Evolutionary conservation across 495 filamentous ascomycete species (phyloP).

Genomic region (Cudoniella acicularis): DNA sequence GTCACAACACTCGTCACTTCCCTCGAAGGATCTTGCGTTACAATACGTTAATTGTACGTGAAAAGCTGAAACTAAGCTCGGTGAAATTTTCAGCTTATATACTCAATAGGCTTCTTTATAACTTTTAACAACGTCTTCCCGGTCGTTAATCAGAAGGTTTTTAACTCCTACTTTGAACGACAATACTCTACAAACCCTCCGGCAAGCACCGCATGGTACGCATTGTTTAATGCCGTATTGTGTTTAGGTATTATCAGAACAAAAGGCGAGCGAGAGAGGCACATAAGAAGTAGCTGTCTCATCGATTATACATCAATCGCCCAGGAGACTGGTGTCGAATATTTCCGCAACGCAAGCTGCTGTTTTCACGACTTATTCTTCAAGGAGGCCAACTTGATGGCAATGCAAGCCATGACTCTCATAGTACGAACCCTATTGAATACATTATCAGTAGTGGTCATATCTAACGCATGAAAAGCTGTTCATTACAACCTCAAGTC

Average conservation of each 20-base stretch:
- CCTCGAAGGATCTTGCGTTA: conserved; percentile 10
- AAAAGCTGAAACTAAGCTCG: neutral
- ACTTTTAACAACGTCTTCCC: conserved; percentile 12
- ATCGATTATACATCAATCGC: conserved; percentile 7
- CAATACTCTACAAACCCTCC: conserved; percentile 12
- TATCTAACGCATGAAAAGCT: conserved; percentile 2
- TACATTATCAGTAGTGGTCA: neutral
- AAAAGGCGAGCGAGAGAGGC: too few species aligned
- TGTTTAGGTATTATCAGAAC: conserved; percentile 8
- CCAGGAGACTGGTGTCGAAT: conserved; percentile 1
- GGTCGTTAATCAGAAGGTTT: conserved; percentile 1
- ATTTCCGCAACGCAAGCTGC: conserved; percentile 14
- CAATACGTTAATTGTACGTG: conserved; percentile 13
- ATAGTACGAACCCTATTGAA: conserved; percentile 8
- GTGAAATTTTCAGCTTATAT: neutral
- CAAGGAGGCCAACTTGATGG: conserved; percentile 12
- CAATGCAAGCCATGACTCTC: conserved; percentile 13
- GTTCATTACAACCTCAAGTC: conserved; percentile 11
- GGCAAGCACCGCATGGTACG: conserved; percentile 13
- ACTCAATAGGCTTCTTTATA: conserved; percentile 10
- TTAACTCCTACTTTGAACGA: neutral
- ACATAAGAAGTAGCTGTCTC: neutral
- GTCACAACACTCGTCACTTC: conserved; percentile 6
- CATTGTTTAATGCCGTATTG: conserved; percentile 11
- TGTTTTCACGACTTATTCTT: conserved; percentile 13